phyloP scores from a whole-genome alignment of 2,329 filamentous ascomycete genomes.

The Huntiella omanensis region DNA sequence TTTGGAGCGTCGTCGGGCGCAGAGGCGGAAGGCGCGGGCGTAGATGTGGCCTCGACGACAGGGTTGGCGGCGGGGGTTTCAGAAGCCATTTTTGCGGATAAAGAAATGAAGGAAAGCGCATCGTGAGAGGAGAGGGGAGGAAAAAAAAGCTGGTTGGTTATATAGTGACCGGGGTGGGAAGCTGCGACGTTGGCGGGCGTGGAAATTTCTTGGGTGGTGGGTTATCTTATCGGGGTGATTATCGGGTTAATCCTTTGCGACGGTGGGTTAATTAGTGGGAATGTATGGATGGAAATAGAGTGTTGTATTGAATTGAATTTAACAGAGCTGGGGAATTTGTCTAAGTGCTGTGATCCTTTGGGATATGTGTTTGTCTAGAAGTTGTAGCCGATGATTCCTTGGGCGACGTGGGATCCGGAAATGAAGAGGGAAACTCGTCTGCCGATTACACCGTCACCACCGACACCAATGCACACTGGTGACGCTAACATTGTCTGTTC shows the following conservation, averaged over 20 bases:
- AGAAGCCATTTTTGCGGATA: conserved; percentile 8
- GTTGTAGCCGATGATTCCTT: conserved; percentile 33
- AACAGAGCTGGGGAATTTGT: neutral
- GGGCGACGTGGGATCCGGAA: conserved; percentile 19
- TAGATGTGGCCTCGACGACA: too few relatives aligned
- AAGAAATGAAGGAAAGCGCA: conserved; percentile 4
- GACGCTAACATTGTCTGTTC: conserved; percentile 15
- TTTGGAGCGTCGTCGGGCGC: too few relatives aligned
- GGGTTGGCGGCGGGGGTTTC: neutral
- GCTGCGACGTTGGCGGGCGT: neutral
- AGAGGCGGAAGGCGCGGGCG: too few relatives aligned
- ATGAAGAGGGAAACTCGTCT: conserved; percentile 25
- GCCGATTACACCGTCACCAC: conserved; percentile 28
- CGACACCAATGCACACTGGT: conserved; percentile 26
- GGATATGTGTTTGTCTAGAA: neutral
- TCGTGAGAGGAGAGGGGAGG: conserved; percentile 2
- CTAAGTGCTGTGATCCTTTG: neutral
- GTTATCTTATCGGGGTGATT: conserved; percentile 5
- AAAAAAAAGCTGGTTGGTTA: neutral
- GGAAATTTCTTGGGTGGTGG: neutral
- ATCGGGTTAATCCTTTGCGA: conserved; percentile 6
- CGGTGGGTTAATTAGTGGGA: too few relatives aligned
- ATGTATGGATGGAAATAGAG: neutral
- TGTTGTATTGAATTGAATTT: neutral
- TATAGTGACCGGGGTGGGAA: neutral